Evolutionary conservation across 2,329 filamentous ascomycete genomes (phyloP), one percentile per base, ranked within the genome.

Genomic region (Coleophoma crateriformis): DNA sequence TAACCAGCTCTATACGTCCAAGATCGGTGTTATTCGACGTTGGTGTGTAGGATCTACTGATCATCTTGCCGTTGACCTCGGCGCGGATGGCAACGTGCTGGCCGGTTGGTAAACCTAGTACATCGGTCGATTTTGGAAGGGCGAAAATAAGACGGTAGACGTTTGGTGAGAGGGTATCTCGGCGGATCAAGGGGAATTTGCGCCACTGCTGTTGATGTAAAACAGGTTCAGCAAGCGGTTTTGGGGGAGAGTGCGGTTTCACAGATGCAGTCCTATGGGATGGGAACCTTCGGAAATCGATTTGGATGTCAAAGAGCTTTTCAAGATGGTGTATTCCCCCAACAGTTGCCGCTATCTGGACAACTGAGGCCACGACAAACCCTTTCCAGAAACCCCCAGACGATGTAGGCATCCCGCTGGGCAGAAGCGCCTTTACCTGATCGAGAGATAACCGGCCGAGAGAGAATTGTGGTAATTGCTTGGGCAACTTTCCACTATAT

Each of bases 21-120:
- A 64, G 67, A 56, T 79, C 74, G 1, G 61, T 58, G 58, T 77
- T 74, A 61, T 77, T 77, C 17, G 75, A 77, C 1, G 72, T 64
- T 15, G 75, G 70, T 0, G 70, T 72, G 45, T 72, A 72, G 3
- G 68, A 70, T 13, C 70, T 58, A 10, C 61, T 58, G 4, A 72
- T 62, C 0, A 54, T 42, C 17, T 64, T 56, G 1, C 63, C 66
- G 32, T 70, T 56, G 13, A 71, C 56, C 7, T 53, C 59, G 5
- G 67, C 63, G 33, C 62, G 62, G 45, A 72, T 67, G 32, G 61
- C 62, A 13, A 71, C 62, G 34, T 72, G 69, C 45, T 72, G 68
- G 8, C 70, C 70, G 39, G 66, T 70, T 1, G 70, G 70, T 11
- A 72, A 63, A 7, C 70, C 69, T 3, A 72, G 60, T 10, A 68